Conservation (phyloP, 495 filamentous ascomycete genomes). For the Cercophora newfieldiana region DNA sequence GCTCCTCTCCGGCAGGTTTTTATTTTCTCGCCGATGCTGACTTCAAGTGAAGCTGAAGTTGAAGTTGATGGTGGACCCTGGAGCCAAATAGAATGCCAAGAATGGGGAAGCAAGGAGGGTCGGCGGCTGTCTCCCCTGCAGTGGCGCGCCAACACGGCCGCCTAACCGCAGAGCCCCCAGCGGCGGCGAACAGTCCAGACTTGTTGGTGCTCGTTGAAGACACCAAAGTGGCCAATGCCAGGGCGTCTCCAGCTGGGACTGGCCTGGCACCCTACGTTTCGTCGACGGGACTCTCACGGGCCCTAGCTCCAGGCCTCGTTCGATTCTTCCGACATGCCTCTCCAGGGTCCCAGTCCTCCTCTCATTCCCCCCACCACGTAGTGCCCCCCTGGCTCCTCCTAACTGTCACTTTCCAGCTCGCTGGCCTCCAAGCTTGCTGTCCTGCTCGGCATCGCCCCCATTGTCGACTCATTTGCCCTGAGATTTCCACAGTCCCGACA, state of each 20-base stretch:
- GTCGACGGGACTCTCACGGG: background rate
- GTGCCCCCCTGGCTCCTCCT: slow-evolving; percentile 21
- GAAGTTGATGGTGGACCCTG: background rate
- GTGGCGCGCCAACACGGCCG: background rate
- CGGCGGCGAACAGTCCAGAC: background rate
- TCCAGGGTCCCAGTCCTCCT: background rate
- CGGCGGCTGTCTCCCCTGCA: slow-evolving; percentile 11
- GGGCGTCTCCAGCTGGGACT: slow-evolving; percentile 4
- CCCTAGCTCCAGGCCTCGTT: slow-evolving; percentile 7
- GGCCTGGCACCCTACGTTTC: slow-evolving; percentile 15
- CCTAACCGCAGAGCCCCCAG: slow-evolving; percentile 19
- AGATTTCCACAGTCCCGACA: background rate
- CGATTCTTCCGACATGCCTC: slow-evolving; percentile 8
- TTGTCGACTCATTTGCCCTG: background rate
- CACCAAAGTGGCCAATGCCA: background rate
- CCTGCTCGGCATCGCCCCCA: background rate
- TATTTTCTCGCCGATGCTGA: background rate
- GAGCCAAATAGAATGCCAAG: slow-evolving; percentile 1
- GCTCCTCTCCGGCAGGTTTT: background rate
- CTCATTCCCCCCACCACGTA: slow-evolving; percentile 3
- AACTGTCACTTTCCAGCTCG: background rate
- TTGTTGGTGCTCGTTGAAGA: background rate
- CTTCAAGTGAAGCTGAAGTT: background rate
- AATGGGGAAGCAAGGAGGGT: slow-evolving; percentile 4
- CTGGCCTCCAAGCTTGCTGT: slow-evolving; percentile 13